phyloP scores from a whole-genome alignment of 2,329 filamentous ascomycete genomes.

The Aspergillus sp. region DNA sequence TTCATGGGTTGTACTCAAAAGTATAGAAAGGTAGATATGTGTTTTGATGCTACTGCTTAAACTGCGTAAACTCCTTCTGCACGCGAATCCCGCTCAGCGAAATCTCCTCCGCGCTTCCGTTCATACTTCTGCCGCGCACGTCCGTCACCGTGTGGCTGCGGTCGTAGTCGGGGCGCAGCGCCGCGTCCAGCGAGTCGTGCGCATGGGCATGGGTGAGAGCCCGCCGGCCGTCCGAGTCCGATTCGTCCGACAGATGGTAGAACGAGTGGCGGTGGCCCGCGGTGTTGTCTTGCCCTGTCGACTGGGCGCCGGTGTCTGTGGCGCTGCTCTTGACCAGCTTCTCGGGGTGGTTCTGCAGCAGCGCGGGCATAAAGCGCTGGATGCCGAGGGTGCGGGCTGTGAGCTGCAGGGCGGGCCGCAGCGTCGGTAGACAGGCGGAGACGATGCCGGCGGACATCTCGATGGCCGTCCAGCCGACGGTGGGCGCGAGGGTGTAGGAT shows the following conservation, averaged over 20 bases:
- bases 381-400: slow-evolving; percentile 18
- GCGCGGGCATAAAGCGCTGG: slow-evolving; percentile 9
- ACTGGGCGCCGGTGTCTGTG: not conserved
- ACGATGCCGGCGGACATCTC: slow-evolving; percentile 28
- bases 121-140: slow-evolving; percentile 7
- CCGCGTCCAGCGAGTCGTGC: slow-evolving; percentile 2
- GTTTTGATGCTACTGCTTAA: not conserved
- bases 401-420: slow-evolving; percentile 22
- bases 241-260: slow-evolving; percentile 17
- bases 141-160: slow-evolving; percentile 15
- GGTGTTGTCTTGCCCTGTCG: not conserved
- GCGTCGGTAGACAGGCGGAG: slow-evolving; percentile 26
- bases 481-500: slow-evolving; percentile 26
- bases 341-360: slow-evolving; percentile 11
- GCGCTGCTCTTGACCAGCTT: slow-evolving; percentile 6
- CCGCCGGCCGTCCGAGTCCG: not conserved
- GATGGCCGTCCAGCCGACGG: slow-evolving; percentile 28
- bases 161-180: slow-evolving; percentile 20
- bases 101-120: slow-evolving; percentile 17
- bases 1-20: too few species aligned
- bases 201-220: not conserved
- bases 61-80: slow-evolving; percentile 17
- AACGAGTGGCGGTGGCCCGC: slow-evolving; percentile 14
- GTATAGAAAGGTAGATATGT: too few species aligned
- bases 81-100: slow-evolving; percentile 19